These are phyloP conservation scores for Scleroderma citrinum DNA, from an alignment of 768 basidiomycete genomes.

Conservation along the genomic window DNA sequence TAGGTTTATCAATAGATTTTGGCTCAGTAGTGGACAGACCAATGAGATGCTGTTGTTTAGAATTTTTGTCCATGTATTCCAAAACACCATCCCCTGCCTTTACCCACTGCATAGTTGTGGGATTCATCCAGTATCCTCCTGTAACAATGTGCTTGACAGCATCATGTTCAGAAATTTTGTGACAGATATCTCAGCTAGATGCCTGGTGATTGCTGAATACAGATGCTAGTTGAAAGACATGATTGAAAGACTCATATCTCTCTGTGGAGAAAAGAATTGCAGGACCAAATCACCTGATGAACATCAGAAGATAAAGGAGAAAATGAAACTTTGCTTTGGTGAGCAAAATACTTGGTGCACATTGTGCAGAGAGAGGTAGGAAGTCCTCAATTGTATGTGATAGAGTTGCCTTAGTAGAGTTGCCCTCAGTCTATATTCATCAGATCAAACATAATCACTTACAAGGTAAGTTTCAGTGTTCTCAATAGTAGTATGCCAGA, in stretches of 20 bases:
- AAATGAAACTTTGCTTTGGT: constrained; percentile 29
- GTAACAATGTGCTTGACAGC: constrained; percentile 9
- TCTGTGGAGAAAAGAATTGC: constrained; percentile 26
- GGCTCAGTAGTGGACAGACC: not conserved
- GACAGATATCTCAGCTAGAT: constrained; percentile 19
- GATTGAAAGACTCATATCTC: constrained; percentile 23
- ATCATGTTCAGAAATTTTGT: constrained; percentile 6
- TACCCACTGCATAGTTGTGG: constrained; percentile 1
- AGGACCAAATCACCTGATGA: constrained; percentile 23
- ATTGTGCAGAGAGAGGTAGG: too few relatives aligned
- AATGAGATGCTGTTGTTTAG: constrained; percentile 1
- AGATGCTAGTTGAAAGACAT: constrained; percentile 18
- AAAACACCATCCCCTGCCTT: not conserved
- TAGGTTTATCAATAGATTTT: not conserved
- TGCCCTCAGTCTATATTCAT: too few relatives aligned
- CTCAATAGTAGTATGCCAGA: constrained; percentile 38
- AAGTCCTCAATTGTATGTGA: too few relatives aligned
- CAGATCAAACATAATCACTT: too few relatives aligned
- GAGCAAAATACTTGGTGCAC: constrained; percentile 19
- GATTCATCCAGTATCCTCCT: constrained; percentile 12
- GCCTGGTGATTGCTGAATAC: constrained; percentile 28
- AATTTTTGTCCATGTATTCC: constrained; percentile 2
- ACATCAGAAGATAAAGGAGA: constrained; percentile 20
- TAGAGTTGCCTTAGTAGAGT: too few relatives aligned
- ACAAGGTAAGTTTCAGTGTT: constrained; percentile 31